These are phyloP conservation scores for Simplicillium aogashimaense DNA, from an alignment of 2,329 filamentous ascomycete genomes.

Conservation along the genomic window DNA sequence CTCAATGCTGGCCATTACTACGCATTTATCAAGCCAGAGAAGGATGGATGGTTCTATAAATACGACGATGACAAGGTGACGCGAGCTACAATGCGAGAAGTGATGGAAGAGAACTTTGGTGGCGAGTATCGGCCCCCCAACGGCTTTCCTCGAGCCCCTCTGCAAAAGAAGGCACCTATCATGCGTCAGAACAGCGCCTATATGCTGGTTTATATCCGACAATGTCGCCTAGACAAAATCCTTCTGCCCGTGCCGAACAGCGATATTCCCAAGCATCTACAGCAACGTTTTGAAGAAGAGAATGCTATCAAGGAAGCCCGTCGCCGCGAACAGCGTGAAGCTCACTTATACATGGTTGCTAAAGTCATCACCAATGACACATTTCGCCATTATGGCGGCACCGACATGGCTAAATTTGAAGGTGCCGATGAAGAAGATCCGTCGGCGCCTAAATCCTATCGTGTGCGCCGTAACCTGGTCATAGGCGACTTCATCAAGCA, in stretches of 20 bases:
- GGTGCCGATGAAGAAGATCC: constrained; percentile 52
- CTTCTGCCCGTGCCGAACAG: constrained; percentile 65
- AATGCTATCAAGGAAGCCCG: constrained; percentile 63
- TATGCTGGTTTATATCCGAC: constrained; percentile 96
- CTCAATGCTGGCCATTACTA: constrained; percentile 98
- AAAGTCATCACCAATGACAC: constrained; percentile 74
- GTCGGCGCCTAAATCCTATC: constrained; percentile 62
- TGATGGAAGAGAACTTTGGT: constrained; percentile 92
- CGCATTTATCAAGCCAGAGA: constrained; percentile 86
- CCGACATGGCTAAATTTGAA: constrained; percentile 69
- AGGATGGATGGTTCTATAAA: constrained; percentile 90
- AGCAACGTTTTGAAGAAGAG: constrained; percentile 73
- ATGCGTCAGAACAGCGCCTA: constrained; percentile 78
- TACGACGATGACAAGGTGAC: constrained; percentile 97
- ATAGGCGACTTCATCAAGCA: constrained; percentile 64
- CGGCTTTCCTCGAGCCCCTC: constrained; percentile 31
- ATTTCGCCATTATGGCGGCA: constrained; percentile 72
- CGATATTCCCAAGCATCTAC: constrained; percentile 58
- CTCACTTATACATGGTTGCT: constrained; percentile 82
- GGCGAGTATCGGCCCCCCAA: constrained; percentile 61
- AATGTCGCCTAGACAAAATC: constrained; percentile 74
- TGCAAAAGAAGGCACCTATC: constrained; percentile 47
- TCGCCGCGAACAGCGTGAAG: constrained; percentile 84
- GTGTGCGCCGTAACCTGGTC: constrained; percentile 64
- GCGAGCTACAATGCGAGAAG: constrained; percentile 83